Evolutionary conservation across 2,329 filamentous ascomycete species (phyloP), one percentile per base, ranked within the genome.

Genomic region (Cucurbitaria berberidis): DNA sequence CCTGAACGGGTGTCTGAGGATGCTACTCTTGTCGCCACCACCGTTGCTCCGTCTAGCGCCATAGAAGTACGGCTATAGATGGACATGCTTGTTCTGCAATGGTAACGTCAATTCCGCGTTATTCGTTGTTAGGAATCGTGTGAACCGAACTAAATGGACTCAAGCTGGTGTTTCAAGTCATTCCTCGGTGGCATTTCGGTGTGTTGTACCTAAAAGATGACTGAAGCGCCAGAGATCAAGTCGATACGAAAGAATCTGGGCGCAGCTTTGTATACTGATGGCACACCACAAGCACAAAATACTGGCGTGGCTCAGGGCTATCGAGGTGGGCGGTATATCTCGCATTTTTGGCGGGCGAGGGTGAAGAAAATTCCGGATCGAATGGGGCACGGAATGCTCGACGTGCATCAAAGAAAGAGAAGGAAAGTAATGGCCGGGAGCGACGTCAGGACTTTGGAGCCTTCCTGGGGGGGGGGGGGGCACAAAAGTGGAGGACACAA

Each of bases 251-350:
- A 24, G n/a, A 18, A 18, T 4, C 16, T 22, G 35, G 35, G 35
- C 35, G 18, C 3, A 3, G n/a, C 11, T 38, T 11, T 21, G 22
- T 16, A 26, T 27, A 3, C 26, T 43, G 45, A 13, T 45, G 22
- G 36, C 26, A 24, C 39, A 32, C 21, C n/a, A 43, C 26, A 26
- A 48, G 35, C 47, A 54, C 27, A 19, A n/a, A n/a, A 21, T 16
- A 47, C 26, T 35, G 45, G 49, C 45, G 45, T 27, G 47, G 36
- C 21, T 42, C 24, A 27, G 9, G 21, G 35, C 16, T 16, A 22
- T 44, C 29, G 45, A 26, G 21, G 36, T 19, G 18, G 15, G 22
- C 29, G 36, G 21, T 24, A 10, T 3, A 22, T 7, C 21, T 39
- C 11, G 36, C 36, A n/a, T 24, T 22, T 10, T 21, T 8, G 8